Evolutionary conservation across 164 flowering plant species (phyloP), one percentile per base, ranked within the genome.

Genomic region (Euptelea pleiosperma): DNA sequence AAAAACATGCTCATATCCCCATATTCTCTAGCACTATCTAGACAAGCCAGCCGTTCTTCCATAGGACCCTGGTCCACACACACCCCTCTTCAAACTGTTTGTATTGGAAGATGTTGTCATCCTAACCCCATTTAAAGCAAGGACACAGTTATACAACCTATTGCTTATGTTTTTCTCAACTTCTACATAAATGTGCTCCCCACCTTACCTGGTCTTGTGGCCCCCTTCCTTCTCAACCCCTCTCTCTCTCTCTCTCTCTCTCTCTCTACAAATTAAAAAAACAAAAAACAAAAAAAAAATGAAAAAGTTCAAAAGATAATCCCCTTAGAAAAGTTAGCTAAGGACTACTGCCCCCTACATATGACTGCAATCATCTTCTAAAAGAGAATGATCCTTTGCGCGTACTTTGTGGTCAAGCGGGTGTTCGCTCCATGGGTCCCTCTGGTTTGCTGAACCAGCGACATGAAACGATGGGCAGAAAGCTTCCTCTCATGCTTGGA

Each of bases 391-490:
- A 63, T 46, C 62, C 70, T 60, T 70, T 65, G 73, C 43, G 69
- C 18, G 77, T 74, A 71, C 76, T 73, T 72, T 72, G 80, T 66
- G 79, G 80, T 77, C 66, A 82, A 73, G 81, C 56, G 70, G 60
- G 61, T 64, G 73, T 69, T 73, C 58, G 68, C 58, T 22, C 48
- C 8, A 0, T 14, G 46, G 79, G 76, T 2, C 80, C 88, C 80
- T 65, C 61, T 3, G 43, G 82, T 55, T 48, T 16, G 37, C 75
- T 67, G n/a, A 67, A 70, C 34, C 22, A 60, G 77, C 29, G 82
- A 87, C 96, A 87, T 12, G 81, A 80, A 69, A 76, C 57, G 81
- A 87, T 79, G 87, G 85, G 82, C 74, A 56, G 61, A 83, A 80
- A 80, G 80, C 64, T 67, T 62, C 66, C 58, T 66, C 64, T 71